phyloP scores from a whole-genome alignment of 2,329 filamentous ascomycete species.

The Penicillium sclerotiorum region DNA sequence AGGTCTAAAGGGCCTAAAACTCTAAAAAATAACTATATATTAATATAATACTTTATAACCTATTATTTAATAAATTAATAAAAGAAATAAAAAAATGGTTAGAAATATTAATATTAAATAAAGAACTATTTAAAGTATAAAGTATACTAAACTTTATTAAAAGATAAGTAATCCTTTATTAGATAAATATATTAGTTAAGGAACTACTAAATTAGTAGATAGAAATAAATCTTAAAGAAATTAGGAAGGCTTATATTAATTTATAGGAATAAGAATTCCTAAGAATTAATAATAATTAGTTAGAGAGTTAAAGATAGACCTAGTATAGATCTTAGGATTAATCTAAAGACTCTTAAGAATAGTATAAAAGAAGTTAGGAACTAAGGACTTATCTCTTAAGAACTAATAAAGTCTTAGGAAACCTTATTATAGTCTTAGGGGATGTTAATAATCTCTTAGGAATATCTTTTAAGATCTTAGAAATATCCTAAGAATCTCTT shows the following conservation, averaged over 20 bases:
- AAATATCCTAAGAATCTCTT: too few relatives aligned
- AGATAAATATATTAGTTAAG: too few relatives aligned
- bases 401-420: too few relatives aligned
- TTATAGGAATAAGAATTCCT: neutral
- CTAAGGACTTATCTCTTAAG: neutral
- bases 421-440: too few relatives aligned
- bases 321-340: neutral
- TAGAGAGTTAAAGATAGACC: neutral
- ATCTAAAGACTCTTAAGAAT: neutral
- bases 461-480: too few relatives aligned
- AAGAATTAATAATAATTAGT: neutral
- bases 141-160: too few relatives aligned
- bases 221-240: neutral
- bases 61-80: too few relatives aligned
- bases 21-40: too few relatives aligned
- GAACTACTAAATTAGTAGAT: too few relatives aligned
- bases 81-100: neutral
- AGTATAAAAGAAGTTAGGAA: neutral
- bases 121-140: neutral
- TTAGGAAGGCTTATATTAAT: neutral
- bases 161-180: too few relatives aligned
- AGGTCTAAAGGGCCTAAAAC: neutral
- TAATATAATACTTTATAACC: too few relatives aligned
- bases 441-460: too few relatives aligned
- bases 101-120: neutral